These are phyloP conservation scores for Teratosphaeria nubilosa DNA, from an alignment of 2,329 filamentous ascomycete genomes.

Conservation along the genomic window DNA sequence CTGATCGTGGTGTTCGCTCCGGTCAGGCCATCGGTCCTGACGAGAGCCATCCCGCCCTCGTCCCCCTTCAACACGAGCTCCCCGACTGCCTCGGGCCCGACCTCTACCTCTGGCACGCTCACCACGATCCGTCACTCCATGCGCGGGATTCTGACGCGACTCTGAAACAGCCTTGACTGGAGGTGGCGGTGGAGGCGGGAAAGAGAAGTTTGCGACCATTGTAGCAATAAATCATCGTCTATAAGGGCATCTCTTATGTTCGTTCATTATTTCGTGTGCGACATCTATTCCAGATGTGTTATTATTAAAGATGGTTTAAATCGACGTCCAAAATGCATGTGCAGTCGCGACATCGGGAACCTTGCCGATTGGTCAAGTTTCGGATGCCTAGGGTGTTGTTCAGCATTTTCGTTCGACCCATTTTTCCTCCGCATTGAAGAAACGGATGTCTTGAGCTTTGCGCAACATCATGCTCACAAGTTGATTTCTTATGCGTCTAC, in stretches of 20 bases:
- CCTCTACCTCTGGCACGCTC: slow-evolving; percentile 20
- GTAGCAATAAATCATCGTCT: neutral
- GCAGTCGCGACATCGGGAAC: neutral
- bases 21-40: neutral
- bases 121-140: neutral
- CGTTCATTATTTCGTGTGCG: too few species aligned
- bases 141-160: neutral
- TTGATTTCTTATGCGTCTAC: neutral
- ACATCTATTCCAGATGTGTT: too few species aligned
- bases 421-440: neutral
- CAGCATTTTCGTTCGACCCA: neutral
- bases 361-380: neutral
- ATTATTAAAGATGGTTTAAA: neutral
- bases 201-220: slow-evolving; percentile 27
- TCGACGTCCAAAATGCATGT: neutral
- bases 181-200: slow-evolving; percentile 38
- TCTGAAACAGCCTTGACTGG: slow-evolving; percentile 13
- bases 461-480: neutral
- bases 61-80: neutral
- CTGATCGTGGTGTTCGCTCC: neutral
- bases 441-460: neutral
- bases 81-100: slow-evolving; percentile 1
- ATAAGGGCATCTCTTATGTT: neutral
- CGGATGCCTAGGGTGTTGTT: neutral
- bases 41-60: slow-evolving; percentile 10